These are phyloP conservation scores for Eucalyptus sideroxylon DNA, from an alignment of 345 rosid genomes.

Conservation along the genomic window DNA sequence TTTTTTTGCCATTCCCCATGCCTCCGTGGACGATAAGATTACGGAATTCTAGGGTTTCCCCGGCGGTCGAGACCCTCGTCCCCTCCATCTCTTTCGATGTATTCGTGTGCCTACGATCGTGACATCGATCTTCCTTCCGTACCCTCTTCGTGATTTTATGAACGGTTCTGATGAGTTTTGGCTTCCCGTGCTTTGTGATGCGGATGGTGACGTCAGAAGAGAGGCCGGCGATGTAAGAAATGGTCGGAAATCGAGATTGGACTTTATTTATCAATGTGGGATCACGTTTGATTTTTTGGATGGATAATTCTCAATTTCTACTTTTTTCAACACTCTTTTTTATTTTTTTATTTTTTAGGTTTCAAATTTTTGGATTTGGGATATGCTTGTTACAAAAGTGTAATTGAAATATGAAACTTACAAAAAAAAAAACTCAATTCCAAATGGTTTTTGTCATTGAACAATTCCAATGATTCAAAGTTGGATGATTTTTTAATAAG, in stretches of 20 bases:
- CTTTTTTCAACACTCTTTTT: background rate
- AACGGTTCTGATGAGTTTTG: background rate
- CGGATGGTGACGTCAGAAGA: background rate
- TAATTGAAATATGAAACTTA: fast-evolving
- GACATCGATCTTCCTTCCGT: background rate
- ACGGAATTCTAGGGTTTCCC: background rate
- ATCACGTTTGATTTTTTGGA: background rate
- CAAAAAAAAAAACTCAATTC: too few species aligned
- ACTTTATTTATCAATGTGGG: background rate
- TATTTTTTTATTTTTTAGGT: background rate
- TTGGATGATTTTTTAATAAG: background rate
- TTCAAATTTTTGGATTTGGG: background rate
- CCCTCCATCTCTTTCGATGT: background rate
- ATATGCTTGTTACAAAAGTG: fast-evolving
- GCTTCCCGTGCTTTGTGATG: background rate
- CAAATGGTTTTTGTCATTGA: background rate
- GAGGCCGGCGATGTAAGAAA: background rate
- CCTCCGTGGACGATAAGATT: background rate
- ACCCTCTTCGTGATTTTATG: background rate
- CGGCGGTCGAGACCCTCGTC: background rate
- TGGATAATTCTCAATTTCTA: background rate
- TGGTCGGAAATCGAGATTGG: background rate
- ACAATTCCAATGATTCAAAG: background rate
- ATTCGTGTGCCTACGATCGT: background rate
- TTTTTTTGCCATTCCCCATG: background rate